Conservation (phyloP, 2,329 filamentous ascomycete genomes). For the Anisogramma anomala region DNA sequence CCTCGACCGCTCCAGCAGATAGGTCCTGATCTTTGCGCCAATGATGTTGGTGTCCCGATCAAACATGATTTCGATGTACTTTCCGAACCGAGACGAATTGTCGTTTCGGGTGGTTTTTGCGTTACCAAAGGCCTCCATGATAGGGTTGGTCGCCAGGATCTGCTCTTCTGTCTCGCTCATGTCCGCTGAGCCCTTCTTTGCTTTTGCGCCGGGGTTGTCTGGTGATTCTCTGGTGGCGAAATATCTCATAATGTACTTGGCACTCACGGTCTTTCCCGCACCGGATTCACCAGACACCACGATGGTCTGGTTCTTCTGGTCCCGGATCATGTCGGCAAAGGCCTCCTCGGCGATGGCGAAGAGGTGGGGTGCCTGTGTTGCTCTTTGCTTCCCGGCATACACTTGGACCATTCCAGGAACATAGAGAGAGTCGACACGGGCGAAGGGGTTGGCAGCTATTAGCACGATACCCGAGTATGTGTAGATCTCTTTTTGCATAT, state of each 20-base stretch:
- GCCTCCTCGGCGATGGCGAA: constrained; percentile 99
- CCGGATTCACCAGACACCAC: constrained; percentile 99
- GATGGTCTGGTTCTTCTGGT: constrained; percentile 92
- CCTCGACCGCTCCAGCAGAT: constrained; percentile 86
- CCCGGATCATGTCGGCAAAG: constrained; percentile 95
- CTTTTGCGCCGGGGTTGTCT: constrained; percentile 67
- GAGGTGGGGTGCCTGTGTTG: constrained; percentile 91
- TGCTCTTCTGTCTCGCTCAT: constrained; percentile 99
- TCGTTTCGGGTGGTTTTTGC: constrained; percentile 99
- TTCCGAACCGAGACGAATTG: constrained; percentile 97
- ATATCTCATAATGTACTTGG: constrained; percentile 99
- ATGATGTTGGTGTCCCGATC: constrained; percentile 92
- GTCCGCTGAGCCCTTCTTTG: constrained; percentile 60
- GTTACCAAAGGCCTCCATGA: constrained; percentile 99
- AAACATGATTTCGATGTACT: constrained; percentile 99
- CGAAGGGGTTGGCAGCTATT: constrained; percentile 97
- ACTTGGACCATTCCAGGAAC: constrained; percentile 99
- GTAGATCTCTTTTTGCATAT: constrained; percentile 98
- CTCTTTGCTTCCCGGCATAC: constrained; percentile 92
- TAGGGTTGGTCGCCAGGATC: constrained; percentile 94
- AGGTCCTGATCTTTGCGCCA: constrained; percentile 92
- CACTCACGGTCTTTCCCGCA: constrained; percentile 97
- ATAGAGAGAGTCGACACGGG: constrained; percentile 93
- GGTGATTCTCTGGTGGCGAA: constrained; percentile 95
- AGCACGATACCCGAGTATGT: constrained; percentile 98